Evolutionary conservation across 1,284 basidiomycete genomes (phyloP).

Genomic region (Heterobasidion parviporum): DNA sequence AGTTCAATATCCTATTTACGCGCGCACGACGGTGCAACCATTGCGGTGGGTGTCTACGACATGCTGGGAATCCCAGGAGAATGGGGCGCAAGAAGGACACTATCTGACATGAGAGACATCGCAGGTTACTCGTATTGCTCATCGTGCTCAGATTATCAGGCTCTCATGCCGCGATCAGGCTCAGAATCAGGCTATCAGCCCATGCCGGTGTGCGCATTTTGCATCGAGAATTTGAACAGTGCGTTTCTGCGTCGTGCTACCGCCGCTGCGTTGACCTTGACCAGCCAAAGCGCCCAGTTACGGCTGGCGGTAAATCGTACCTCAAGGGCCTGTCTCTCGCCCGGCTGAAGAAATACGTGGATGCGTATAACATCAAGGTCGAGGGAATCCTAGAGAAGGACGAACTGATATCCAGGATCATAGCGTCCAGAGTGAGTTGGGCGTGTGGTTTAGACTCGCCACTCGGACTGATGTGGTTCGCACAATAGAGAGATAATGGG

Average conservation of each 20-base stretch:
- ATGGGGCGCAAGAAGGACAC: too few relatives aligned
- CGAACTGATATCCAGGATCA: slow-evolving; percentile 58
- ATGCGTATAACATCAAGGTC: slow-evolving; percentile 59
- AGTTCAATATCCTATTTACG: slow-evolving; percentile 62
- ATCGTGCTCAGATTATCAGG: slow-evolving; percentile 65
- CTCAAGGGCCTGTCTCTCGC: slow-evolving; percentile 46
- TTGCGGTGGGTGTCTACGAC: slow-evolving; percentile 44
- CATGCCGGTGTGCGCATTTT: slow-evolving; percentile 59
- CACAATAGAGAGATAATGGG: background rate
- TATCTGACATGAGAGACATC: background rate
- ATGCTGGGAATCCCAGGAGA: slow-evolving; percentile 1
- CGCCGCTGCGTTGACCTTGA: background rate
- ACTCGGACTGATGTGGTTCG: background rate
- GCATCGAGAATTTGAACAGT: slow-evolving; percentile 64
- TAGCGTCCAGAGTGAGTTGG: slow-evolving; percentile 45
- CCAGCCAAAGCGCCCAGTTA: slow-evolving; percentile 36
- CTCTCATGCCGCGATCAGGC: slow-evolving; percentile 56
- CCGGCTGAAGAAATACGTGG: slow-evolving; percentile 59
- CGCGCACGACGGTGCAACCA: slow-evolving; percentile 64
- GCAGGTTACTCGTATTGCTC: slow-evolving; percentile 65
- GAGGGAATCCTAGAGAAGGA: slow-evolving; percentile 65
- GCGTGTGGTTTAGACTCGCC: background rate
- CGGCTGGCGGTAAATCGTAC: slow-evolving; percentile 49
- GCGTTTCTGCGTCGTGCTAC: slow-evolving; percentile 19
- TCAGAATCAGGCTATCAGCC: slow-evolving; percentile 49